phyloP scores from a whole-genome alignment of 176 grass and related monocot species.

The Pontederia paniculata region DNA sequence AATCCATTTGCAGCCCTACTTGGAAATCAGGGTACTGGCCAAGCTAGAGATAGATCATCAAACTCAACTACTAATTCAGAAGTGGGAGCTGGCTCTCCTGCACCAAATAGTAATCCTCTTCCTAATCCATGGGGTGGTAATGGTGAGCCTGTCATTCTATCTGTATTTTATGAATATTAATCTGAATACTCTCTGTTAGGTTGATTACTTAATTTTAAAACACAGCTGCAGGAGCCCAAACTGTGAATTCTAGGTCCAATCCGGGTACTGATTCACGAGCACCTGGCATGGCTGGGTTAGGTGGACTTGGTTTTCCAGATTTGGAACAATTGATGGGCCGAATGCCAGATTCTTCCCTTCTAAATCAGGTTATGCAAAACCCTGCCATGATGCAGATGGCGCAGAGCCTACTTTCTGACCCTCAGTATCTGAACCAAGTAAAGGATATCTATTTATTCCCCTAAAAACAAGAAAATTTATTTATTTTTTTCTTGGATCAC shows the following conservation, averaged over 20 bases:
- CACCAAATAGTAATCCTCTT: constrained; percentile 83
- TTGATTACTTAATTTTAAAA: not conserved
- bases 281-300: constrained; percentile 27
- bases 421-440: constrained; percentile 80
- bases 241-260: constrained; percentile 23
- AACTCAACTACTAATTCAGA: constrained; percentile 42
- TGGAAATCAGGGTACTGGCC: constrained; percentile 52
- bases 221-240: constrained; percentile 47
- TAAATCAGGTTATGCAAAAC: constrained; percentile 76
- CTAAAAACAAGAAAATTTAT: no score
- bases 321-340: constrained; percentile 35
- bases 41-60: constrained; percentile 30
- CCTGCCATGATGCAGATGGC: constrained; percentile 82
- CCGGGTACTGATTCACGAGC: constrained; percentile 27
- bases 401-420: constrained; percentile 76
- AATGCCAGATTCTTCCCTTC: constrained; percentile 40
- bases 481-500: not conserved
- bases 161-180: constrained; percentile 1
- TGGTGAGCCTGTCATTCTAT: constrained; percentile 32
- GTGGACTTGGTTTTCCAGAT: constrained; percentile 33
- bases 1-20: constrained; percentile 81
- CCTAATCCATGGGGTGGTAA: constrained; percentile 77
- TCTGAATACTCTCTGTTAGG: not conserved
- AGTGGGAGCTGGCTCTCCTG: constrained; percentile 46
- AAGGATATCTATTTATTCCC: not conserved